These are phyloP conservation scores for Lithospermum erythrorhizon DNA, from an alignment of 257 asterid species.

Conservation along the genomic window DNA sequence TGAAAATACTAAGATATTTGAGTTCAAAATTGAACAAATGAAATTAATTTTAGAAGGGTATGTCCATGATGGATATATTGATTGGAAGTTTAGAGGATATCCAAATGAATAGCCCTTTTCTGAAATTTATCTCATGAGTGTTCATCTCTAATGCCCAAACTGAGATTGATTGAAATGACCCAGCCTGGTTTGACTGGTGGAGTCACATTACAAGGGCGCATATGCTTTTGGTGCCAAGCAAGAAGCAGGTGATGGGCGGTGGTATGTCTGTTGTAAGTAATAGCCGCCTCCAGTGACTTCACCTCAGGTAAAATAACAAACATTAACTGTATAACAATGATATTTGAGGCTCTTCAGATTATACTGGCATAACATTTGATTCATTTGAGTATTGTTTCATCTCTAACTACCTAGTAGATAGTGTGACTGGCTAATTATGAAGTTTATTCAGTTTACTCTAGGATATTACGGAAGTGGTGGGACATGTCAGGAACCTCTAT, in stretches of 20 bases:
- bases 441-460: constrained; percentile 98
- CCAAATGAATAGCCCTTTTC: no score
- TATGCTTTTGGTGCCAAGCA: constrained; percentile 78
- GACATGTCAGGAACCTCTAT: constrained; percentile 49
- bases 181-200: constrained; percentile 99
- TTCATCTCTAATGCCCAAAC: background rate
- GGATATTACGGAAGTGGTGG: constrained; percentile 83
- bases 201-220: constrained; percentile 79
- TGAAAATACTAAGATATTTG: no score
- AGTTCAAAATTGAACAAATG: no score
- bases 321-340: background rate
- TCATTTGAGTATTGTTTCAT: background rate
- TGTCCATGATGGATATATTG: no score
- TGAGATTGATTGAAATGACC: constrained; percentile 13
- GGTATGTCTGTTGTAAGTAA: constrained; percentile 79
- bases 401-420: background rate
- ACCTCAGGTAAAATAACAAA: constrained; percentile 47
- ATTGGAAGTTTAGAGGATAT: no score
- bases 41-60: no score
- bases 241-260: constrained; percentile 69
- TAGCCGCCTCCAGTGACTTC: constrained; percentile 93
- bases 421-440: constrained; percentile 22
- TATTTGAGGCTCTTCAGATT: background rate
- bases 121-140: no score
- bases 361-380: background rate